Evolutionary conservation across 1,139 yeast genomes (phyloP).

Genomic region (Lodderomyces orthopsilosis): DNA sequence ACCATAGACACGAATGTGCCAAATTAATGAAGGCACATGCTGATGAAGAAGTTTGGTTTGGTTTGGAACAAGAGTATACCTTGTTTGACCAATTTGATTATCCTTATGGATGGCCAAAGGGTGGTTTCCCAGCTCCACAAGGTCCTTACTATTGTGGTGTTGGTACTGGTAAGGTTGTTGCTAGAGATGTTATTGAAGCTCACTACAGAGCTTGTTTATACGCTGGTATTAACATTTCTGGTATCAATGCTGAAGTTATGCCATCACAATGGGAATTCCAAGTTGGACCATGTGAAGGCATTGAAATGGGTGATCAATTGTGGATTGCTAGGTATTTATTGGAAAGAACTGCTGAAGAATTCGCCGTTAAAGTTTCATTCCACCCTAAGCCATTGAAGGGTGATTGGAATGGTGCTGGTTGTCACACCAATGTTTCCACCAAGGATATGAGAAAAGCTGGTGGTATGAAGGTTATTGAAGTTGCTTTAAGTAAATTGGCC

Average conservation of each 20-base stretch:
- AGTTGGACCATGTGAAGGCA: slow-evolving; percentile 97
- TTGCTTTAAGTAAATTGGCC: slow-evolving; percentile 88
- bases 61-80: slow-evolving; percentile 98
- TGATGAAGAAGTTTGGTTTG: slow-evolving; percentile 89
- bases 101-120: slow-evolving; percentile 98
- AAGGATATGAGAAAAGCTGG: slow-evolving; percentile 88
- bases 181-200: slow-evolving; percentile 98
- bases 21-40: slow-evolving; percentile 93
- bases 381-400: slow-evolving; percentile 99
- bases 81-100: slow-evolving; percentile 86
- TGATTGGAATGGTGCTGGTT: slow-evolving; percentile 99
- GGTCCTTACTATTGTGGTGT: slow-evolving; percentile 99
- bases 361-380: slow-evolving; percentile 96
- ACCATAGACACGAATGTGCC: slow-evolving; percentile 97
- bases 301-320: slow-evolving; percentile 93
- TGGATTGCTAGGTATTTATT: slow-evolving; percentile 94
- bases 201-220: slow-evolving; percentile 97
- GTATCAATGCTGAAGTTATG: slow-evolving; percentile 99
- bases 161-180: slow-evolving; percentile 97
- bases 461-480: slow-evolving; percentile 92
- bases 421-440: slow-evolving; percentile 98
- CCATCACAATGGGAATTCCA: slow-evolving; percentile 99
- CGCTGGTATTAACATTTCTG: slow-evolving; percentile 86
- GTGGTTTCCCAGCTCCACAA: slow-evolving; percentile 99
- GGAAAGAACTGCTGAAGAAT: slow-evolving; percentile 96